Evolutionary conservation across 305 asterid genomes (phyloP).

Genomic region (Monarda citriodora): DNA sequence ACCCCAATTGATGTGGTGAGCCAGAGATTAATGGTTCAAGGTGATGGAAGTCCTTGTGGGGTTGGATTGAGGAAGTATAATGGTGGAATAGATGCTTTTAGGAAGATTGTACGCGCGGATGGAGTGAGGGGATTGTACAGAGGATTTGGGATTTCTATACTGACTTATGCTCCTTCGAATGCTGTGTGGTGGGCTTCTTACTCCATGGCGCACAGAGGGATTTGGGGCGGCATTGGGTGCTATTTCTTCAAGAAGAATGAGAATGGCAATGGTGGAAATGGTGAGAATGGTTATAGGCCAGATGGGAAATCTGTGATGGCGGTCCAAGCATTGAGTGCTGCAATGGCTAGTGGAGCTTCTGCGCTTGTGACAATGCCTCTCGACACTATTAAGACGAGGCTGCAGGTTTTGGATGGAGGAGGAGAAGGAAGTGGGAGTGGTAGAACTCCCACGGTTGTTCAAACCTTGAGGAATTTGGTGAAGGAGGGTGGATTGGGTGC

Average conservation of each 20-base stretch:
- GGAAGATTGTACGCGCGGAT: constrained; percentile 62
- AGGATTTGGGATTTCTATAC: constrained; percentile 93
- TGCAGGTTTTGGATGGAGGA: constrained; percentile 90
- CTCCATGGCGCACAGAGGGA: constrained; percentile 60
- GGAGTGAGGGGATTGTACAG: constrained; percentile 85
- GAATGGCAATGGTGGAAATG: constrained; percentile 23
- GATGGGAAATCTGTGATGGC: constrained; percentile 70
- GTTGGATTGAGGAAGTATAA: constrained; percentile 55
- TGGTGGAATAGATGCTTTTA: constrained; percentile 88
- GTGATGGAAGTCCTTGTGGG: constrained; percentile 22
- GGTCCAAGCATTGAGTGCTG: constrained; percentile 84
- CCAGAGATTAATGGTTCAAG: constrained; percentile 96
- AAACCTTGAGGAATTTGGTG: constrained; percentile 70
- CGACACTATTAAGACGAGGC: constrained; percentile 88
- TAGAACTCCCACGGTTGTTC: constrained; percentile 39
- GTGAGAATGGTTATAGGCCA: constrained; percentile 50
- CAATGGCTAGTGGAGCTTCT: constrained; percentile 90
- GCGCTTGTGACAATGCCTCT: constrained; percentile 93
- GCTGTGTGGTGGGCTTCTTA: constrained; percentile 99
- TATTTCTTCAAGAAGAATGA: constrained; percentile 60
- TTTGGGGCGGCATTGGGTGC: constrained; percentile 67
- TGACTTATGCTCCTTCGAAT: constrained; percentile 96
- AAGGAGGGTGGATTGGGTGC: constrained; percentile 92
- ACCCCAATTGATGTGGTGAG: constrained; percentile 94
- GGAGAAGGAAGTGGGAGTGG: constrained; percentile 43